phyloP scores from a whole-genome alignment of 1,139 yeast genomes.

The Kodamaea anthophila region DNA sequence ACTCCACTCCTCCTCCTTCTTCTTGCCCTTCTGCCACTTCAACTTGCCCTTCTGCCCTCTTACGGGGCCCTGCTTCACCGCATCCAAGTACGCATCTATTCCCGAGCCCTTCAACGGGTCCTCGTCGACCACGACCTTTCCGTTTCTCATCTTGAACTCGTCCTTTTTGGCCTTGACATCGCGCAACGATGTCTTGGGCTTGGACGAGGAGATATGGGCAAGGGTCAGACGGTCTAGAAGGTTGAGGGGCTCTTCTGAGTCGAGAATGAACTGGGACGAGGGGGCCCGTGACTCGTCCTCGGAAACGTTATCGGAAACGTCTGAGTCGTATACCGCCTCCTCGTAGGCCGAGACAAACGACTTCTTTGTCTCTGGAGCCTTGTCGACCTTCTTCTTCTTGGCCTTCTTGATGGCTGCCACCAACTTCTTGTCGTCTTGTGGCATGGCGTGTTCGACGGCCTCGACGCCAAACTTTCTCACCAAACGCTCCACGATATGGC shows the following conservation, averaged over 20 bases:
- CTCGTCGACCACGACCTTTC: conserved; percentile 47
- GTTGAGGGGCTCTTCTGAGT: conserved; percentile 77
- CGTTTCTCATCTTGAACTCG: conserved; percentile 48
- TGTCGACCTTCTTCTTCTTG: conserved; percentile 50
- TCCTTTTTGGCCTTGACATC: conserved; percentile 39
- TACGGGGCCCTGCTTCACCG: conserved; percentile 86
- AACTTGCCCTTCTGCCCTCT: conserved; percentile 89
- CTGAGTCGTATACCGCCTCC: conserved; percentile 65
- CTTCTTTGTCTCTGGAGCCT: conserved; percentile 25
- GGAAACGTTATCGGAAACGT: conserved; percentile 43
- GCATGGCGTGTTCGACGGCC: conserved; percentile 70
- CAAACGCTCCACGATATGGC: conserved; percentile 86
- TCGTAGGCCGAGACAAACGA: conserved; percentile 80
- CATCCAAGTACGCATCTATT: conserved; percentile 87
- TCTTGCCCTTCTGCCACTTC: conserved; percentile 68
- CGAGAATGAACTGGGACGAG: conserved; percentile 57
- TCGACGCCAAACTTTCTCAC: conserved; percentile 87
- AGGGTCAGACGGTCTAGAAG: conserved; percentile 78
- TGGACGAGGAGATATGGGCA: conserved; percentile 82
- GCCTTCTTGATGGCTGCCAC: conserved; percentile 82
- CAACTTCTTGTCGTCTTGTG: conserved; percentile 79
- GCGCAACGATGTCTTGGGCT: conserved; percentile 53
- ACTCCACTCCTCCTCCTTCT: conserved; percentile 47
- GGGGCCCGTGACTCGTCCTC: conserved; percentile 27
- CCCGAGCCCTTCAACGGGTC: conserved; percentile 49